These are phyloP conservation scores for Avena insularis DNA, from an alignment of 176 grass and related monocot species.

Conservation along the genomic window DNA sequence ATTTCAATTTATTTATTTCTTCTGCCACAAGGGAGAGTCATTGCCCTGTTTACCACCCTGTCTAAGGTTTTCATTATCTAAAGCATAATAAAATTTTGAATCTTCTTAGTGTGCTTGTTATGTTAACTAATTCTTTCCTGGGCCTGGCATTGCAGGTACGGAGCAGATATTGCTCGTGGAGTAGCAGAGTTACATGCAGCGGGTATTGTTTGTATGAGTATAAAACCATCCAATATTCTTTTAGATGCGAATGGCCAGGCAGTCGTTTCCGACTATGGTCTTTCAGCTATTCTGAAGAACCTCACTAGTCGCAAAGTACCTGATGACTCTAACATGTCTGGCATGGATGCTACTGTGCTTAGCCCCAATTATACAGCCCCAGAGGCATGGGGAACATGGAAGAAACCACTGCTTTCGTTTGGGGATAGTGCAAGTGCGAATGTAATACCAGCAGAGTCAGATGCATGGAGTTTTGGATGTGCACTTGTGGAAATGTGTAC, in stretches of 20 bases:
- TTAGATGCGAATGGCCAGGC: conserved; percentile 74
- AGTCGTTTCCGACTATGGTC: conserved; percentile 93
- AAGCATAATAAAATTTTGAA: not conserved
- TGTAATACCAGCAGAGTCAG: conserved; percentile 84
- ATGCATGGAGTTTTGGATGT: conserved; percentile 99
- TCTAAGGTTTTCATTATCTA: conserved; percentile 26
- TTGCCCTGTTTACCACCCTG: not conserved
- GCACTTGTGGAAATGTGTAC: conserved; percentile 99
- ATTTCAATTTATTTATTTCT: conserved; percentile 38
- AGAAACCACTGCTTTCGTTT: conserved; percentile 81
- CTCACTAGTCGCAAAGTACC: conserved; percentile 62
- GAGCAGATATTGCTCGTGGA: conserved; percentile 98
- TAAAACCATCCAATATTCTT: conserved; percentile 99
- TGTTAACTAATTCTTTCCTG: conserved; percentile 31
- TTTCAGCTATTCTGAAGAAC: conserved; percentile 96
- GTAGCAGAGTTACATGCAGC: conserved; percentile 94
- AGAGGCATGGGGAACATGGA: conserved; percentile 93
- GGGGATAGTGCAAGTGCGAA: conserved; percentile 84
- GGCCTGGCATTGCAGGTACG: conserved; percentile 70
- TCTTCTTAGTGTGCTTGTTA: conserved; percentile 1
- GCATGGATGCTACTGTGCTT: conserved; percentile 82
- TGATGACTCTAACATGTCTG: conserved; percentile 67
- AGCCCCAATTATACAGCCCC: conserved; percentile 97
- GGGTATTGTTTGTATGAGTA: conserved; percentile 99
- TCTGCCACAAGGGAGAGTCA: not conserved